Percentiles rank a stretch among this genome's conserved stretches.
Evolutionary conservation across 768 basidiomycete genomes (phyloP).

Genomic region (Leccinellum rugosiceps): DNA sequence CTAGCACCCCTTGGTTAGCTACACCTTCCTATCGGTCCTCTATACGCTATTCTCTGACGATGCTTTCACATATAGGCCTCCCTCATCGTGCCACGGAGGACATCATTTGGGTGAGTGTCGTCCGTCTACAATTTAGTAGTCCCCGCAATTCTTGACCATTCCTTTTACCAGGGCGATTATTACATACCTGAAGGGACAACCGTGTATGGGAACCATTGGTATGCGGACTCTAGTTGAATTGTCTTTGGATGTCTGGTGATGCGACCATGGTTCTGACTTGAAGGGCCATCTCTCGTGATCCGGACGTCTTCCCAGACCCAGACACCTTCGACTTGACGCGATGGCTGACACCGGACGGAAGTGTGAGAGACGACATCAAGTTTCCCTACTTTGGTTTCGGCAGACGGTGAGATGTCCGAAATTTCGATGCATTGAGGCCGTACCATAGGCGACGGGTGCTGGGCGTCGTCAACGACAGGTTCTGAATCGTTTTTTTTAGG

Average conservation of each 20-base stretch:
- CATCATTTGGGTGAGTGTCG: constrained; percentile 11
- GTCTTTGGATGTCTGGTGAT: neutral
- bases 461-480: neutral
- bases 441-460: neutral
- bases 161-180: constrained; percentile 11
- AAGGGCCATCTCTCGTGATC: constrained; percentile 37
- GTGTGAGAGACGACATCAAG: constrained; percentile 44
- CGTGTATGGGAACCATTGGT: constrained; percentile 19
- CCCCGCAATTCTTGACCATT: neutral
- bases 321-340: constrained; percentile 35
- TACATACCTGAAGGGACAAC: constrained; percentile 18
- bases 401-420: constrained; percentile 22
- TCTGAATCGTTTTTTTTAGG: constrained; percentile 24
- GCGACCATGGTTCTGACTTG: neutral
- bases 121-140: neutral
- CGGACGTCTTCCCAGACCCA: constrained; percentile 36
- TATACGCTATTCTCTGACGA: too few relatives aligned
- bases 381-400: constrained; percentile 54
- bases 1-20: constrained; percentile 20
- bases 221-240: neutral
- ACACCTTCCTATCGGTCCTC: neutral
- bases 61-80: neutral
- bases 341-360: constrained; percentile 19
- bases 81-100: constrained; percentile 18
- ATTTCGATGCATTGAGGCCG: neutral